A percentile compares a stretch with the other conserved stretches of the same genome.
phyloP scores from a whole-genome alignment of 2,329 filamentous ascomycete genomes.

The Nigrospora sphaerica region DNA sequence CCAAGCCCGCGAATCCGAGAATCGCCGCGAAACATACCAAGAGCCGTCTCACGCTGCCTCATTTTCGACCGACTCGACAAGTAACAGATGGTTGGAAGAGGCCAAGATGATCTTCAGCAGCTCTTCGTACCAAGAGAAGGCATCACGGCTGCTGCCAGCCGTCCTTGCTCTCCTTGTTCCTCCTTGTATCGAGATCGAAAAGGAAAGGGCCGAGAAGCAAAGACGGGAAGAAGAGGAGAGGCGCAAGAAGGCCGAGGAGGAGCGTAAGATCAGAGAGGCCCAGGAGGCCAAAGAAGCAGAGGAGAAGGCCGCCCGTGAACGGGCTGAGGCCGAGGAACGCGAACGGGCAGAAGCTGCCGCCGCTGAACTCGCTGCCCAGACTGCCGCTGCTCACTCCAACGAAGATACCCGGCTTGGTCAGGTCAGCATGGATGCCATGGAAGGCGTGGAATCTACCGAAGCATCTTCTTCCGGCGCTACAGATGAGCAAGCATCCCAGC shows the following conservation, averaged over 20 bases:
- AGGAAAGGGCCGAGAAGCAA: constrained; percentile 55
- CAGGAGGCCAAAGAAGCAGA: constrained; percentile 68
- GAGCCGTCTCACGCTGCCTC: constrained; percentile 69
- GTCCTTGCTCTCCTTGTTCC: constrained; percentile 73
- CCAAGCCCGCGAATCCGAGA: constrained; percentile 34
- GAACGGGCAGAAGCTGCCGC: constrained; percentile 54
- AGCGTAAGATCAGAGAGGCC: constrained; percentile 41
- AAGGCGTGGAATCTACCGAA: constrained; percentile 24
- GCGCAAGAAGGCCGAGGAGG: constrained; percentile 41
- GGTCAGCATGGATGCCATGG: constrained; percentile 21
- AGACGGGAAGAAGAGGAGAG: constrained; percentile 51
- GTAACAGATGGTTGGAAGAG: constrained; percentile 81
- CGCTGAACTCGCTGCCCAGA: constrained; percentile 36
- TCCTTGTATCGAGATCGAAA: constrained; percentile 75
- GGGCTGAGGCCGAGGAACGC: constrained; percentile 63
- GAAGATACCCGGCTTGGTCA: constrained; percentile 16
- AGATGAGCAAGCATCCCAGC: constrained; percentile 35
- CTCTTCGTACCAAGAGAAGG: constrained; percentile 58
- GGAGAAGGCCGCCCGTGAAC: constrained; percentile 58
- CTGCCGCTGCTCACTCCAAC: constrained; percentile 39
- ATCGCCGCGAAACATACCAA: constrained; percentile 40
- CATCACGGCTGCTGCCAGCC: constrained; percentile 57
- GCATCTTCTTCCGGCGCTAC: constrained; percentile 22
- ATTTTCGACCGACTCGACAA: constrained; percentile 67
- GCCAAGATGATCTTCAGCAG: constrained; percentile 82